Evolutionary conservation across 345 rosid species (phyloP).

Genomic region (Rhizophora apiculata): DNA sequence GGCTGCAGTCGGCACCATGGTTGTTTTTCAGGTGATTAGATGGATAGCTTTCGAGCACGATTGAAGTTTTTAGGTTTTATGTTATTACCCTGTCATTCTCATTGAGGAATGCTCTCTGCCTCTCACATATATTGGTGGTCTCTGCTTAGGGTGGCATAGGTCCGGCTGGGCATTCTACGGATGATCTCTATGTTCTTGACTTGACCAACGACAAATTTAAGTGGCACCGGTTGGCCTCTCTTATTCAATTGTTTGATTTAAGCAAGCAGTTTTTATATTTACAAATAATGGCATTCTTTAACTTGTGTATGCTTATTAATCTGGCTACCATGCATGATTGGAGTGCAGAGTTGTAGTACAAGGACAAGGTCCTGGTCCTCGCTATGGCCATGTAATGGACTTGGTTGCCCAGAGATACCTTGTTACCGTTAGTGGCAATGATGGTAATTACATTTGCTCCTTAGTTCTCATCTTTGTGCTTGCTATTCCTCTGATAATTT

Average conservation of each 20-base stretch:
- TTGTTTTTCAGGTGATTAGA: constrained; percentile 81
- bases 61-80: constrained; percentile 1
- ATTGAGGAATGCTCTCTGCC: neutral
- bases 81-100: neutral
- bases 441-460: constrained; percentile 48
- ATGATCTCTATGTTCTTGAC: constrained; percentile 96
- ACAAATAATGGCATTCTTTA: neutral
- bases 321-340: constrained; percentile 9
- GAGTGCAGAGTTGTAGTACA: constrained; percentile 84
- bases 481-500: neutral
- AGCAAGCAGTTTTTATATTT: neutral
- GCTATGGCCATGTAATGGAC: constrained; percentile 97
- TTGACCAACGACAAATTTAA: constrained; percentile 87
- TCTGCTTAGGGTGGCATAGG: constrained; percentile 92
- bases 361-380: constrained; percentile 99
- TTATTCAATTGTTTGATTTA: neutral
- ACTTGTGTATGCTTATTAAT: constrained; percentile 17
- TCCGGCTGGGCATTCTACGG: constrained; percentile 98
- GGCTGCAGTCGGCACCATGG: constrained; percentile 97
- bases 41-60: neutral
- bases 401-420: constrained; percentile 95
- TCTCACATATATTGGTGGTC: constrained; percentile 14
- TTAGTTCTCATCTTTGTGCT: neutral
- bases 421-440: constrained; percentile 95
- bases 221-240: constrained; percentile 84